phyloP scores from a whole-genome alignment of 768 basidiomycete species.

The Candolleomyces eurysporus region DNA sequence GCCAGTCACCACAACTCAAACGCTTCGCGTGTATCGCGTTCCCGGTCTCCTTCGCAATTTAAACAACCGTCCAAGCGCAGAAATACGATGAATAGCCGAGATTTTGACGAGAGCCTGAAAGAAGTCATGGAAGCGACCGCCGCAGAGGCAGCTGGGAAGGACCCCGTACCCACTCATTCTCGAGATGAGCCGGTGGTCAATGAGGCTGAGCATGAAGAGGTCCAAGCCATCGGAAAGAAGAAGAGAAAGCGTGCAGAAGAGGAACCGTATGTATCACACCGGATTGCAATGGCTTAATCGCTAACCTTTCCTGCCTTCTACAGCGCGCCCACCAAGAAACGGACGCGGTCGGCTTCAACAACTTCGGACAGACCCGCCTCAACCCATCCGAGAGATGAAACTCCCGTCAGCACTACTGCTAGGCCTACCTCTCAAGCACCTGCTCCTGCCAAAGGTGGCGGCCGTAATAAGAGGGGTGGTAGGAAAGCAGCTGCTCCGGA shows the following conservation, averaged over 20 bases:
- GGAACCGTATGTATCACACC: slow-evolving; percentile 52
- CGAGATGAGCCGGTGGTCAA: slow-evolving; percentile 35
- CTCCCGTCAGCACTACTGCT: slow-evolving; percentile 28
- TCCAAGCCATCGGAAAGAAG: slow-evolving; percentile 41
- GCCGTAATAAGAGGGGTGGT: slow-evolving; percentile 44
- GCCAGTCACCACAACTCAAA: slow-evolving; percentile 47
- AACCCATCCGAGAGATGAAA: slow-evolving; percentile 41
- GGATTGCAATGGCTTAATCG: neutral
- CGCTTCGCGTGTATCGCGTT: slow-evolving; percentile 67
- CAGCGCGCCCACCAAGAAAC: slow-evolving; percentile 50
- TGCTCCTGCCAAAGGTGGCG: slow-evolving; percentile 30
- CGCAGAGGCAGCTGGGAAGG: slow-evolving; percentile 60
- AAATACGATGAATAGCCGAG: slow-evolving; percentile 97
- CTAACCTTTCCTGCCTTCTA: slow-evolving; percentile 12
- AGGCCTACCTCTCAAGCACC: slow-evolving; percentile 28
- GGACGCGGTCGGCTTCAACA: slow-evolving; percentile 73
- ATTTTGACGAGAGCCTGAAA: slow-evolving; percentile 85
- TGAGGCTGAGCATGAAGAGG: slow-evolving; percentile 53
- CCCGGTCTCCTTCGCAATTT: slow-evolving; percentile 62
- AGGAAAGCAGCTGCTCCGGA: slow-evolving; percentile 39
- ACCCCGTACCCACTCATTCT: slow-evolving; percentile 30
- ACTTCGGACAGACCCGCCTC: slow-evolving; percentile 56
- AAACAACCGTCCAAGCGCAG: slow-evolving; percentile 81
- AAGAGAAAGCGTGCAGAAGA: slow-evolving; percentile 79
- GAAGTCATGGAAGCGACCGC: slow-evolving; percentile 74